Conservation (phyloP, 2,329 filamentous ascomycete genomes). For the Calonectria pauciramosa region DNA sequence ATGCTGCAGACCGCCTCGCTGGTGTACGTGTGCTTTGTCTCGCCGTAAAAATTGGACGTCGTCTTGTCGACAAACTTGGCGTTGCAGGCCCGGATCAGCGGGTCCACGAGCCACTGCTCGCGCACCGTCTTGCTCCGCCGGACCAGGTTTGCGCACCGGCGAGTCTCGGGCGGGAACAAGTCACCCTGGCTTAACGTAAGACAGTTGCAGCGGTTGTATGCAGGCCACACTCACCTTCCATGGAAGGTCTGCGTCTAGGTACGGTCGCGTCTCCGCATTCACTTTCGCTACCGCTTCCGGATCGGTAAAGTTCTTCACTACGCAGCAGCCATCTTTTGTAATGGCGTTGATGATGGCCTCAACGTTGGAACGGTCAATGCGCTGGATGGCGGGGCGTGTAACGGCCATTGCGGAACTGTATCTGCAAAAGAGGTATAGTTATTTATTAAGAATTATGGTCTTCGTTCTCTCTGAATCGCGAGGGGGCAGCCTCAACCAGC, state of each 20-base stretch:
- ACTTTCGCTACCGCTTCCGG: conserved; percentile 10
- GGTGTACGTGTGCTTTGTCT: conserved; percentile 19
- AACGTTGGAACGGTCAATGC: conserved; percentile 18
- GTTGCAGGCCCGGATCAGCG: conserved; percentile 17
- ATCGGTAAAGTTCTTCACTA: conserved; percentile 23
- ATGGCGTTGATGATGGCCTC: conserved; percentile 21
- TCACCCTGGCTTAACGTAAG: not conserved
- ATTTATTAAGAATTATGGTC: not conserved
- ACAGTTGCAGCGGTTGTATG: not conserved
- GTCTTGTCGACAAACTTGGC: conserved; percentile 22
- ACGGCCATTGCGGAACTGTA: not conserved
- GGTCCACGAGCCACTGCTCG: conserved; percentile 21
- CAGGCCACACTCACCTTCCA: conserved; percentile 2
- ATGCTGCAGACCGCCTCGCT: conserved; percentile 25
- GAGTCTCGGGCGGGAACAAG: conserved; percentile 19
- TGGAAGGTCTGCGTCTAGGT: conserved; percentile 21
- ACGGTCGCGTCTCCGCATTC: conserved; percentile 23
- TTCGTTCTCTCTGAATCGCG: not conserved
- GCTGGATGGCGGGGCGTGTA: conserved; percentile 19
- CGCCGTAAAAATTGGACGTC: conserved; percentile 21
- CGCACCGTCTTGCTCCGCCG: conserved; percentile 20
- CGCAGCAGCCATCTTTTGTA: conserved; percentile 17
- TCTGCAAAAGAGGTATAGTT: not conserved
- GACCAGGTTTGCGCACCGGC: conserved; percentile 20
- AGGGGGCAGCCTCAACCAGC: not conserved